Evolutionary conservation across 768 basidiomycete genomes (phyloP).

Genomic region (Collybia sordida): DNA sequence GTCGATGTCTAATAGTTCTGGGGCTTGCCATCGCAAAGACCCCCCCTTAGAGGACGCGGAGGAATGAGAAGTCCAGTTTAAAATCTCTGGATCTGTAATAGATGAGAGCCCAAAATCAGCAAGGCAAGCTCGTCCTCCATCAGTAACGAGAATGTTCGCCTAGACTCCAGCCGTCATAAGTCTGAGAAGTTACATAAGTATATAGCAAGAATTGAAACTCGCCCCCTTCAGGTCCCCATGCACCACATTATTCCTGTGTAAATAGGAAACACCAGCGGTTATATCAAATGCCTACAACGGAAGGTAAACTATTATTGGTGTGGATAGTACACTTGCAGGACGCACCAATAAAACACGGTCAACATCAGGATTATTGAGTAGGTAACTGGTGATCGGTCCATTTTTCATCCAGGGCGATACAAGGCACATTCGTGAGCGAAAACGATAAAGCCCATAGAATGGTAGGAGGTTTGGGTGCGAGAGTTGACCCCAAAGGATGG

Average conservation of each 20-base stretch:
- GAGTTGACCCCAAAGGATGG: conserved; percentile 26
- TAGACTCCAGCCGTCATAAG: neutral
- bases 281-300: conserved; percentile 18
- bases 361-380: conserved; percentile 19
- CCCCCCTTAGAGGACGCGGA: neutral
- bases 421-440: conserved; percentile 21
- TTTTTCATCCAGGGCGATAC: conserved; percentile 27
- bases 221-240: conserved; percentile 32
- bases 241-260: conserved; percentile 22
- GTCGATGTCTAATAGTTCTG: neutral
- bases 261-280: conserved; percentile 23
- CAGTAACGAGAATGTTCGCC: neutral
- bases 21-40: conserved; percentile 1
- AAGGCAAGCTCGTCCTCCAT: neutral
- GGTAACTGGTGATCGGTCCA: conserved; percentile 28
- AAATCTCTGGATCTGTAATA: neutral
- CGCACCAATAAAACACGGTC: conserved; percentile 31
- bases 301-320: neutral
- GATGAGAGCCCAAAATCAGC: conserved; percentile 1
- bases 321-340: neutral
- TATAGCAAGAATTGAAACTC: neutral
- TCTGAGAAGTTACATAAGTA: no score
- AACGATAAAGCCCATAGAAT: conserved; percentile 26
- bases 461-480: conserved; percentile 29
- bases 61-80: neutral